These are phyloP conservation scores for Ogataea methylovora DNA, from an alignment of 805 yeast species.

Conservation along the genomic window DNA sequence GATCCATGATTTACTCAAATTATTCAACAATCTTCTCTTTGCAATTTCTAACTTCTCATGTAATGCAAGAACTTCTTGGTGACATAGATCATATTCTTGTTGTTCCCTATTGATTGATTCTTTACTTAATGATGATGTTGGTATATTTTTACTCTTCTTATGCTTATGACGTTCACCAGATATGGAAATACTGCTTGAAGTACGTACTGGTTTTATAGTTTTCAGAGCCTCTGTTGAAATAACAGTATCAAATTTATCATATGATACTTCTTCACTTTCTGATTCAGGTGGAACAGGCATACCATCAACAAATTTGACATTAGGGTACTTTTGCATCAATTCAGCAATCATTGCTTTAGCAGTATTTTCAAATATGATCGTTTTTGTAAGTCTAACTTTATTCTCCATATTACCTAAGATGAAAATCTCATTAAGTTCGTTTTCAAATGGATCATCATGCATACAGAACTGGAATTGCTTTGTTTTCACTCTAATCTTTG, in stretches of 20 bases:
- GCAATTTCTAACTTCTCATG: conserved; percentile 15
- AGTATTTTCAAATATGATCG: conserved; percentile 14
- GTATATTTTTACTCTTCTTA: too few relatives aligned
- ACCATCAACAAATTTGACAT: conserved; percentile 13
- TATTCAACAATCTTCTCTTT: conserved; percentile 16
- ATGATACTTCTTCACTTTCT: background rate
- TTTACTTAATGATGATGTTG: conserved; percentile 6
- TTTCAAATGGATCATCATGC: conserved; percentile 89
- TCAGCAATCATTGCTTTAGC: conserved; percentile 9
- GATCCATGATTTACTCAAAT: conserved; percentile 26
- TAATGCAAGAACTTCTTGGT: conserved; percentile 13
- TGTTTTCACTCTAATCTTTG: conserved; percentile 49
- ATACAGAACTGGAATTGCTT: conserved; percentile 52
- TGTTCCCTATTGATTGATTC: conserved; percentile 10
- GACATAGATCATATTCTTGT: conserved; percentile 17
- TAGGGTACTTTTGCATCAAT: conserved; percentile 27
- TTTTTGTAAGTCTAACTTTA: conserved; percentile 46
- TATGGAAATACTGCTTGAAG: too few relatives aligned
- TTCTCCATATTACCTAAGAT: conserved; percentile 67
- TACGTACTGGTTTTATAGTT: too few relatives aligned
- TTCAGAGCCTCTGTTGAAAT: too few relatives aligned
- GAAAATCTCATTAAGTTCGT: conserved; percentile 55
- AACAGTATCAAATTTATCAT: too few relatives aligned
- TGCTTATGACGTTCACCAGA: too few relatives aligned
- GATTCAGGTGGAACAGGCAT: conserved; percentile 7